These are phyloP conservation scores for Botrytis sinoallii DNA, from an alignment of 2,329 filamentous ascomycete species.

Conservation along the genomic window DNA sequence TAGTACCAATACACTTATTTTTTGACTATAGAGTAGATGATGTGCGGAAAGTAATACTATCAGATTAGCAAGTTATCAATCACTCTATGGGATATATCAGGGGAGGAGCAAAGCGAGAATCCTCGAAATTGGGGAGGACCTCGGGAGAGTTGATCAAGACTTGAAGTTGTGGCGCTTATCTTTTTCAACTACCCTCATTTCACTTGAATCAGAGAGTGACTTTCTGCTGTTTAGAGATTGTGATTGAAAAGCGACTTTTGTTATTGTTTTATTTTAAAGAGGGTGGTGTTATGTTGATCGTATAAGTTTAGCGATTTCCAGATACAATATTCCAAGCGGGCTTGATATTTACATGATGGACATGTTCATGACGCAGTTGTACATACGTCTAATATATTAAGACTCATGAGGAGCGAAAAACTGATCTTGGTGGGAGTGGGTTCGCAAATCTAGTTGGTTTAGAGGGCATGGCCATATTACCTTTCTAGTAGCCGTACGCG, in stretches of 20 bases:
- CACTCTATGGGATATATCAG: no score
- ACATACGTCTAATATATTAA: rapidly evolving
- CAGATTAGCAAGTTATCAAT: neutral
- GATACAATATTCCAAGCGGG: neutral
- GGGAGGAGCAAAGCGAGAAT: neutral
- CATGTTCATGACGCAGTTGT: neutral
- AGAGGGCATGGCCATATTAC: neutral
- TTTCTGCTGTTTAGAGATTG: neutral
- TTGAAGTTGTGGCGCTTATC: neutral
- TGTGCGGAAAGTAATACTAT: neutral
- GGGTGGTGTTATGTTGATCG: neutral
- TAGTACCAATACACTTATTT: no score
- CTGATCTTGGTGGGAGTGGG: neutral
- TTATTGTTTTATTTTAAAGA: neutral
- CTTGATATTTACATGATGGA: neutral
- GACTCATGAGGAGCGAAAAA: neutral
- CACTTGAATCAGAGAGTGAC: neutral
- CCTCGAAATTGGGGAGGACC: neutral
- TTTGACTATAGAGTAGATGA: neutral
- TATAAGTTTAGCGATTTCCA: neutral
- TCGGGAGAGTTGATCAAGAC: neutral
- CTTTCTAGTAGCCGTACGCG: neutral
- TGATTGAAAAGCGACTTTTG: neutral
- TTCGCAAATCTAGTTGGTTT: neutral
- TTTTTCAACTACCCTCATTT: neutral